Evolutionary conservation across 2,329 filamentous ascomycete genomes (phyloP).

Genomic region (Botryosphaeria dothidea): DNA sequence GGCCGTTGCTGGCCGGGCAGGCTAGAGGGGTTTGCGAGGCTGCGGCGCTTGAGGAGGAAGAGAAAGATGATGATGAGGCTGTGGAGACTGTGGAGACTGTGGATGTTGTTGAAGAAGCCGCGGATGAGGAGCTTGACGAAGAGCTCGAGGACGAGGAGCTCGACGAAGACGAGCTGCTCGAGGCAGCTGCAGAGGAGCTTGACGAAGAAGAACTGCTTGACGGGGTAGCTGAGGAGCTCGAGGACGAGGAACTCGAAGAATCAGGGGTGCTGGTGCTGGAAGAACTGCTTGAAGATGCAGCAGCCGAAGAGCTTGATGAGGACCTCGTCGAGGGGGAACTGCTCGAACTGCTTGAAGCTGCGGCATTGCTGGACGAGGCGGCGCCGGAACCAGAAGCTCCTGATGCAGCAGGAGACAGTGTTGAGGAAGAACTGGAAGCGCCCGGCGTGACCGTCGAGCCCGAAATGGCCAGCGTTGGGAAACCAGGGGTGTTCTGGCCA

Average conservation of each 20-base stretch:
- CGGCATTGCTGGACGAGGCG: background rate
- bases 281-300: background rate
- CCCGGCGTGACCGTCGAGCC: background rate
- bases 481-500: background rate
- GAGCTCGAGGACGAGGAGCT: background rate
- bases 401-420: background rate
- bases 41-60: background rate
- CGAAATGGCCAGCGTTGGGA: background rate
- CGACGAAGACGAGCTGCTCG: background rate
- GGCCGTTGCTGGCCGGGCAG: slow-evolving; percentile 26
- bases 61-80: too few species aligned
- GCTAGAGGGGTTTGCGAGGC: background rate
- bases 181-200: background rate
- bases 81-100: background rate
- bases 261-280: too few species aligned
- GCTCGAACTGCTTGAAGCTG: background rate
- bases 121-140: background rate
- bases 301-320: background rate
- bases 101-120: background rate
- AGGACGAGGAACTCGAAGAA: too few species aligned
- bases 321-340: background rate
- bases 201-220: background rate
- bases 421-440: background rate
- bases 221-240: background rate
- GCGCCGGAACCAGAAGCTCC: background rate